These are phyloP conservation scores for Entomortierella lignicola DNA, from an alignment of 192 early-diverging fungal species.

Conservation along the genomic window DNA sequence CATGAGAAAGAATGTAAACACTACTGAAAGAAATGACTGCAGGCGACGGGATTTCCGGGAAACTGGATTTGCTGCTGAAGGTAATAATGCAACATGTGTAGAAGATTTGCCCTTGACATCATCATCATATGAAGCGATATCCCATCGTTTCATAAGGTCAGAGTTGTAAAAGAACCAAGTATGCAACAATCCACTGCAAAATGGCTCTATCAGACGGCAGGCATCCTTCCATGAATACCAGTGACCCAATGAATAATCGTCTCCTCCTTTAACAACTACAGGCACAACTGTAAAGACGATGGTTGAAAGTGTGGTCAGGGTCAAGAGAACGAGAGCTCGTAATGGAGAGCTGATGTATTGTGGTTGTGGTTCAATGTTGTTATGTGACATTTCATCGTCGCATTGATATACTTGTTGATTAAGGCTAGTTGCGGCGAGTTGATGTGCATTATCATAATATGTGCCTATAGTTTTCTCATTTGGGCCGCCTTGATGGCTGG, in stretches of 20 bases:
- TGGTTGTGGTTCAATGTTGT: no score
- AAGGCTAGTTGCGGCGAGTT: no score
- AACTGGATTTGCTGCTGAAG: neutral
- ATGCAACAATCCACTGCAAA: conserved; percentile 39
- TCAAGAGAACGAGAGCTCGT: conserved; percentile 25
- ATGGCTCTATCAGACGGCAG: conserved; percentile 37
- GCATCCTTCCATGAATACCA: conserved; percentile 49
- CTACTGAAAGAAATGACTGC: conserved; percentile 1
- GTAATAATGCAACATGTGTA: neutral
- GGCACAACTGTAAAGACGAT: conserved; percentile 46
- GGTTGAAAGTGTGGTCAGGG: conserved; percentile 35
- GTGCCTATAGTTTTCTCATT: no score
- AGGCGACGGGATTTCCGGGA: neutral
- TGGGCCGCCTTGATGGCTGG: no score
- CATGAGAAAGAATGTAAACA: conserved; percentile 44
- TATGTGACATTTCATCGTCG: no score
- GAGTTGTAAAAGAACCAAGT: conserved; percentile 49
- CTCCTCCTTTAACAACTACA: conserved; percentile 32
- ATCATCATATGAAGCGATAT: neutral
- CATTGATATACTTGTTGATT: no score
- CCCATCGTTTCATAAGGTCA: conserved; percentile 31
- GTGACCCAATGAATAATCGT: conserved; percentile 12
- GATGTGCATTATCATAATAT: no score
- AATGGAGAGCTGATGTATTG: conserved; percentile 5
- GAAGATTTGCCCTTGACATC: no score